Evolutionary conservation across 2,329 filamentous ascomycete genomes (phyloP).

Genomic region (Aureobasidium pullulans): DNA sequence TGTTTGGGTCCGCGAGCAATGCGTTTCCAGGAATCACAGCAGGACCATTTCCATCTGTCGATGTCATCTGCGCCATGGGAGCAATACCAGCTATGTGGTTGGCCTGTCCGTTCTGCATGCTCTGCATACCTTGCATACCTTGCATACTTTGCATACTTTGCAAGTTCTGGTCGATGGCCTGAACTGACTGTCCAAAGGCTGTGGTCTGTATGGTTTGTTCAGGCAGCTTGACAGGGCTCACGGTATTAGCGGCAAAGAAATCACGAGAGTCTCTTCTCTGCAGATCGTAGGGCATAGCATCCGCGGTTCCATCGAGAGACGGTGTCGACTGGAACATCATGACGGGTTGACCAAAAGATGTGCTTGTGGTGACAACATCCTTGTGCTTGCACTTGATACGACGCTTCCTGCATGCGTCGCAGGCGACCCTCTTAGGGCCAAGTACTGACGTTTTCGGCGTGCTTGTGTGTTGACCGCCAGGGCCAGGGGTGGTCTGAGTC

Average conservation of each 20-base stretch:
- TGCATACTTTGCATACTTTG: background rate
- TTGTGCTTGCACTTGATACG: constrained; percentile 59
- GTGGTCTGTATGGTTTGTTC: background rate
- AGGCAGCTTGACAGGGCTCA: constrained; percentile 1
- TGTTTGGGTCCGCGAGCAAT: constrained; percentile 15
- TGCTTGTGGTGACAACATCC: constrained; percentile 37
- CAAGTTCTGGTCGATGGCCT: background rate
- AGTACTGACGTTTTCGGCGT: constrained; percentile 52
- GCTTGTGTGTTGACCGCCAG: constrained; percentile 31
- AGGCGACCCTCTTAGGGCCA: constrained; percentile 54
- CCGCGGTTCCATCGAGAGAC: constrained; percentile 19
- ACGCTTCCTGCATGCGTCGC: constrained; percentile 55
- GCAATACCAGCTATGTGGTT: constrained; percentile 1
- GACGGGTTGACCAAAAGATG: background rate
- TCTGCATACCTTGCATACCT: background rate
- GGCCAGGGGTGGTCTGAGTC: constrained; percentile 23
- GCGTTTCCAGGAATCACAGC: constrained; percentile 13
- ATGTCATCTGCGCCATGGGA: constrained; percentile 11
- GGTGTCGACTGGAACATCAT: constrained; percentile 15
- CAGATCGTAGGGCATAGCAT: background rate
- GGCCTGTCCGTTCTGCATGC: background rate
- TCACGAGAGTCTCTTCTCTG: constrained; percentile 4
- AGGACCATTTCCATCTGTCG: constrained; percentile 3
- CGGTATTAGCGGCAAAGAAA: constrained; percentile 5
- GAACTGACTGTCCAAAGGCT: background rate